Evolutionary conservation across 1,284 basidiomycete species (phyloP).

Genomic region (Boletus sp.): DNA sequence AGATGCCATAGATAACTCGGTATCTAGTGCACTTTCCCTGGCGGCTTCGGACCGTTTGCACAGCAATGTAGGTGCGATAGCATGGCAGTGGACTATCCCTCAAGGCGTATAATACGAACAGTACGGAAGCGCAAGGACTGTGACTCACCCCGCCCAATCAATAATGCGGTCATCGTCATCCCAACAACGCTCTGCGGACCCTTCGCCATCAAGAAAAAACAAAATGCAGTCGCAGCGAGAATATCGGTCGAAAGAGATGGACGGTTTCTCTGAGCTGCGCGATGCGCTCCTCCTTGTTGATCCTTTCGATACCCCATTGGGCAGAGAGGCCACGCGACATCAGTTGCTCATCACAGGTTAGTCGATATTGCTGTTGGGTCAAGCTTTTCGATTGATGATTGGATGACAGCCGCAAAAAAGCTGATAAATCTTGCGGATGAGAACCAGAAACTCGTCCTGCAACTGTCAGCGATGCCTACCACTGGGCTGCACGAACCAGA

Average conservation of each 20-base stretch:
- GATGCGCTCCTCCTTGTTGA: conserved; percentile 25
- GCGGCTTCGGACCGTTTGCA: not conserved
- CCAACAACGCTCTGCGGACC: not conserved
- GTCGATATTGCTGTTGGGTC: not conserved
- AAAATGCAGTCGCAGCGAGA: conserved; percentile 30
- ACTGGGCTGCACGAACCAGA: not conserved
- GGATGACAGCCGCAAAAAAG: conserved; percentile 23
- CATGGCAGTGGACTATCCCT: conserved; percentile 3
- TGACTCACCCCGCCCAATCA: conserved; percentile 7
- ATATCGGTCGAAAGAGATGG: conserved; percentile 33
- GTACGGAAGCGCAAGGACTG: not conserved
- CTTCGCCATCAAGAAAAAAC: conserved; percentile 17
- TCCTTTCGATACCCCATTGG: conserved; percentile 25
- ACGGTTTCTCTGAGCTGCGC: conserved; percentile 31
- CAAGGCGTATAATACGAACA: conserved; percentile 15
- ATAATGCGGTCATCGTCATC: conserved; percentile 14
- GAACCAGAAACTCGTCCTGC: conserved; percentile 18
- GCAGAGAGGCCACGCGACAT: conserved; percentile 30
- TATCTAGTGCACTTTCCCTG: not conserved
- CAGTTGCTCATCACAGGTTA: conserved; percentile 28
- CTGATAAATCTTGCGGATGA: conserved; percentile 25
- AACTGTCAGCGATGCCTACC: conserved; percentile 16
- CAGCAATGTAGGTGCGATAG: not conserved
- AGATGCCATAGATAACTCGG: not conserved
- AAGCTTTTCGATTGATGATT: conserved; percentile 4